Evolutionary conservation across 2,329 filamentous ascomycete genomes (phyloP), one percentile per base, ranked within the genome.

Genomic region (Colletotrichum tanaceti): DNA sequence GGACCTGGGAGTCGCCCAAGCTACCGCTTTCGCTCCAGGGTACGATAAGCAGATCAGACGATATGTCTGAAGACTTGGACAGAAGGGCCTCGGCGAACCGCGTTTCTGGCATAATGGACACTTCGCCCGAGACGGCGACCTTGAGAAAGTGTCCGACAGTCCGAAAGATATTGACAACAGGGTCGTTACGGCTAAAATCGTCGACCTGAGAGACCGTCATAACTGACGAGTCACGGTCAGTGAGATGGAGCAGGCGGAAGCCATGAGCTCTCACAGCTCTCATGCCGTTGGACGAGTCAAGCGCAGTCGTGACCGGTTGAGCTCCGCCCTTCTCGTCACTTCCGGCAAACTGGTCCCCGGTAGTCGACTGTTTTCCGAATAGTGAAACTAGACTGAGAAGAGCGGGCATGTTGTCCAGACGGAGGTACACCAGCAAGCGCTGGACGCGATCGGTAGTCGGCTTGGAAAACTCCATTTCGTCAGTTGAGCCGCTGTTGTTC

Each of bases 151-250:
- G 91, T 1, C 93, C 93, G 73, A 98, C 94, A 4, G 93, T 93
- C 55, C 92, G 89, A 85, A 98, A 98, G 0, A 93, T 92, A 76
- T 97, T 97, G 63, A 98, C 89, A 4, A 98, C 90, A 0, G 95
- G 93, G 74, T 98, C 95, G 74, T 87, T 86, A 7, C 87, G 84
- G 32, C 87, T 87, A 70, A 89, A 86, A 57, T 96, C 93, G 46
- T 94, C 91, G 3, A 91, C 85, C 75, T 97, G 93, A 0, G 93
- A 91, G 13, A 97, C 93, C 73, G 93, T 91, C 95, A 98, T 98
- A 73, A 98, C 95, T 20, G 94, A 94, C 0, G 95, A 98, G 49
- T 93, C 92, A 85, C 95, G 93, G 74, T 98, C 94, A 0, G 93
- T 97, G 14, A 98, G 87, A 75, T 97, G 93, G 57, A 97, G 81